These are phyloP conservation scores for Chenopodium berlandieri DNA, from an alignment of 148 eudicot species.

Conservation along the genomic window DNA sequence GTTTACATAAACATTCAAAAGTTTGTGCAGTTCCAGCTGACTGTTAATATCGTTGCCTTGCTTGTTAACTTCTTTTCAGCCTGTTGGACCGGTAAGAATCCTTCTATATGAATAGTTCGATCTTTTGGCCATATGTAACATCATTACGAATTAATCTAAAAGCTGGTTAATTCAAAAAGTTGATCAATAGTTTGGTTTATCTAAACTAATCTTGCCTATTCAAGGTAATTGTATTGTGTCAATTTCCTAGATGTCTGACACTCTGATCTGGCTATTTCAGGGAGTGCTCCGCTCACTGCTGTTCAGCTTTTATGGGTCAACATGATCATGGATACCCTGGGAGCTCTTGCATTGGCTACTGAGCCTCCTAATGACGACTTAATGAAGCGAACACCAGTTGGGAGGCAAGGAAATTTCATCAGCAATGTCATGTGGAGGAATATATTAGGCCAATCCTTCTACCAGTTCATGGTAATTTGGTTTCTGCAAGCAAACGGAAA, in stretches of 20 bases:
- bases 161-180: background rate
- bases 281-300: constrained; percentile 85
- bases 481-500: constrained; percentile 70
- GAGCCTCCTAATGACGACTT: constrained; percentile 96
- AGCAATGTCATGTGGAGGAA: constrained; percentile 97
- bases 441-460: constrained; percentile 85
- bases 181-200: background rate
- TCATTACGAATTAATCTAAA: background rate
- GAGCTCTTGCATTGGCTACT: constrained; percentile 95
- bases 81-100: constrained; percentile 56
- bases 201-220: background rate
- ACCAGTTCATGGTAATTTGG: constrained; percentile 82
- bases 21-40: constrained; percentile 91
- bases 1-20: constrained; percentile 95
- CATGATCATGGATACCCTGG: constrained; percentile 94
- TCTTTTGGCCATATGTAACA: too few species aligned
- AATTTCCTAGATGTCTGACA: constrained; percentile 3
- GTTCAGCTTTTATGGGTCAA: constrained; percentile 98
- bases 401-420: constrained; percentile 82
- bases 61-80: constrained; percentile 88
- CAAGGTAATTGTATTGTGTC: background rate
- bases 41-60: constrained; percentile 95
- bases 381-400: constrained; percentile 78
- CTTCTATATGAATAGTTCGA: background rate
- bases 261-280: constrained; percentile 30